Evolutionary conservation across 345 rosid genomes (phyloP), one percentile per base, ranked within the genome.

Genomic region (Anacardium occidentale): DNA sequence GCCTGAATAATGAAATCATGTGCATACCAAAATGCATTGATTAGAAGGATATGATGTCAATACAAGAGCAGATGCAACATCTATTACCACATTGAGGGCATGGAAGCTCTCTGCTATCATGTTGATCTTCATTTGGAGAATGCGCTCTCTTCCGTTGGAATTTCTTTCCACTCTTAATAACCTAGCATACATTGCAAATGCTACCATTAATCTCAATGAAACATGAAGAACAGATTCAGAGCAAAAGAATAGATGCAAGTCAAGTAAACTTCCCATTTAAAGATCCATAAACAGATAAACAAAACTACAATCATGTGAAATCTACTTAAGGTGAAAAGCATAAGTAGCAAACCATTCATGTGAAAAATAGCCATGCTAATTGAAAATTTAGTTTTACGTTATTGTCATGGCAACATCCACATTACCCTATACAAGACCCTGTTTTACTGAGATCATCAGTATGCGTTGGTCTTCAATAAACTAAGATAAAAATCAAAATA

Each of bases 31-130:
- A 34, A 20, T n/a, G 32, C 55, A 55, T n/a, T n/a, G 55, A 55
- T 24, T 7, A 22, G 40, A 54, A 68, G 26, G 42, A 58, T 58
- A 32, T 21, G 12, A 61, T 20, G 42, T 21, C 24, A 4, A 51
- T 53, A 44, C 59, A 56, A n/a, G 50, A 29, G 24, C 5, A 62
- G 26, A 15, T 76, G 64, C 69, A 54, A 71, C 53, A 55, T 52
- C 57, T 50, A 65, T 82, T 88, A 94, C 97, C 95, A 78, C 98
- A 94, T 68, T 94, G 97, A 74, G 83, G 91, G 76, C 98, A 94
- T 69, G 74, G 84, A 70, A 74, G 68, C 68, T 67, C 84, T 58
- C 20, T 74, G 68, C 61, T 74, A 50, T 82, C 86, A 78, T 74
- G 77, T 78, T 84, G 91, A 29, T 77, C 87, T 73, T 73, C 78